Base-by-base conservation (phyloP, 768 basidiomycete species). In the Candolleomyces efflorescens region DNA sequence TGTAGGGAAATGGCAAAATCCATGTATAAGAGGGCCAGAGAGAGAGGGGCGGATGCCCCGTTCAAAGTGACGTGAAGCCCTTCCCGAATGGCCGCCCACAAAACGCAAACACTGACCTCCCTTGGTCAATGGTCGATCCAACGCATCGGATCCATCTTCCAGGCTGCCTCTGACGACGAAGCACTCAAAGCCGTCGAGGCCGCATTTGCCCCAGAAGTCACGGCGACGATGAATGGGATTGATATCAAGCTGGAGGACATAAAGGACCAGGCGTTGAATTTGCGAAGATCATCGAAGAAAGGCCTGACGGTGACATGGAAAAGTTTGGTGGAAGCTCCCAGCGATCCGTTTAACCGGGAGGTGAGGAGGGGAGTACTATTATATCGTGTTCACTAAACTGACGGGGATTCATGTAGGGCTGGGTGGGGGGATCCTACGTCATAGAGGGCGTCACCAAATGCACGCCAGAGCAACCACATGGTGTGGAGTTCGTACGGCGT, bases 141-240 rank as follows among this genome's bases (percentile, higher is more conserved):
- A 22, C 60, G 55, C 12, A 61, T 61, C 5, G 23, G 37, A 9
- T 41, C 54, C 22, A 54, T 61, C 18, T 61, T 61, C 22, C 53
- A 61, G 26, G 60, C 60, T n/a, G n/a, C 56, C 11, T 58, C 49
- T 24, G 56, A 61, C 37, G 56, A 58, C 3, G 60, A 55, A 15
- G 47, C 60, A 1, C 18, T 61, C 32, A 47, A 44, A 32, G 60
- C 60, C 15, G 7, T 61, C 17, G 54, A 56, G 5, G 46, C 18
- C 1, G 58, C 60, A 2, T 58, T 61, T 43, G 17, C 60, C 17
- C 47, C 27, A 20, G 22, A 52, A 22, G 36, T 61, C 27, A 57
- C 58, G 17, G 60, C 60, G 10, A 58, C 24, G 12, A 54, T 58
- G 24, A 61, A 61, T 27, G 60, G 56, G 6, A 55, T 36, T 17